Base-by-base conservation (phyloP, 2,329 filamentous ascomycete species). In the Fusarium sulawesiense region DNA sequence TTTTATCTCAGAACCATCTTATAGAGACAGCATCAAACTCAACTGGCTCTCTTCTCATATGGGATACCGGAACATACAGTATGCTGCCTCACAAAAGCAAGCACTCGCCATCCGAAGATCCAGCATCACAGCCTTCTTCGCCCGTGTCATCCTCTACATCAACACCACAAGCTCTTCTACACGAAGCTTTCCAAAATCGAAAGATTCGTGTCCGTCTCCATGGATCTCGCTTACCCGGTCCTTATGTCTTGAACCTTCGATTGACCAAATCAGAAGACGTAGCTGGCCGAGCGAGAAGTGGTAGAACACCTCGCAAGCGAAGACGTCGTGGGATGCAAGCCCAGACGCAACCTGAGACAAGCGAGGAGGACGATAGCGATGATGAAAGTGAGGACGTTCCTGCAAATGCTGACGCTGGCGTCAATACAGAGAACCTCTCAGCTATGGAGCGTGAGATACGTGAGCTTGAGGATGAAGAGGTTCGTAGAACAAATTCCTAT, bases 401-500 rank as follows among this genome's bases (percentile, higher is more conserved):
- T 6, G 48, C 62, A 2, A 69, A 65, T 20, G 68, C 63, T 3
- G 61, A 63, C 3, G 70, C 71, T 6, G 67, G 54, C 8, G 51
- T 41, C 25, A 37, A 57, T 6, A 55, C 25, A 2, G 56, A 64
- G 5, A 64, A 68, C 9, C 55, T 66, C n/a, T 81, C 82, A 10
- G 76, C 77, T 4, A 78, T 80, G 68, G 81, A 83, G 54, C 76
- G 76, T 37, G 82, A 84, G 73, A 70, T 83, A 27, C 78, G 78
- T 7, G 82, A 86, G 70, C 75, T 83, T 11, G 82, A 87, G 59
- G 85, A 89, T 62, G 83, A 86, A 41, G 78, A 85, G 29, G 85
- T 91, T 25, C 85, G 88, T 10, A 76, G 76, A 4, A 87, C 85
- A 8, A 93, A 93, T 71, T 89, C 90, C 7, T 93, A 93, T 72